A percentile compares a stretch with the other conserved stretches of the same genome.
Conservation (phyloP, 257 asterid species). For the Nicotiana tabacum region DNA sequence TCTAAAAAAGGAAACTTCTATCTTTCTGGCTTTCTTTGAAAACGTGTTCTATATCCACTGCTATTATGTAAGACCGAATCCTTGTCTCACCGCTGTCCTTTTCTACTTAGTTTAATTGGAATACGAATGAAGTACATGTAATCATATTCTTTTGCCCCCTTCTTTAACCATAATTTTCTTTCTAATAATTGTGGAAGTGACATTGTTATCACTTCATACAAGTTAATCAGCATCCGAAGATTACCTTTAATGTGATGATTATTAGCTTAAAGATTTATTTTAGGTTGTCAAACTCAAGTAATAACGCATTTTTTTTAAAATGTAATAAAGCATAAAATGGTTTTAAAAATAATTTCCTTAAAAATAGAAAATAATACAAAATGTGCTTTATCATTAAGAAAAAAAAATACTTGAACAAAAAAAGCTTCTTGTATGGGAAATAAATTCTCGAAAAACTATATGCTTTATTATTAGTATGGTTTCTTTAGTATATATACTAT, state of each 20-base stretch:
- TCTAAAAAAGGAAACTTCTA: conserved; percentile 29
- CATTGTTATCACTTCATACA: neutral
- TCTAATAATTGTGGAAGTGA: neutral
- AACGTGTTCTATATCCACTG: conserved; percentile 4
- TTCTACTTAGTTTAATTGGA: neutral
- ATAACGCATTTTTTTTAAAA: neutral
- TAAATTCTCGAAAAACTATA: neutral
- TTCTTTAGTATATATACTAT: neutral
- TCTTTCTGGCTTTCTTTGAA: conserved; percentile 12
- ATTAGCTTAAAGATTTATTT: neutral
- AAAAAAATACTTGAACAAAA: neutral
- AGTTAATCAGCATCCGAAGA: neutral
- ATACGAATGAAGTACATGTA: neutral
- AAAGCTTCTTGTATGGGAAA: neutral
- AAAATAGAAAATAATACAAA: neutral
- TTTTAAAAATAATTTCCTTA: neutral
- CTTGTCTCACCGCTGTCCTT: conserved; percentile 9
- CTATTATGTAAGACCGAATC: conserved; percentile 2
- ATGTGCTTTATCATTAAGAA: neutral
- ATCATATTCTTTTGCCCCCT: conserved; percentile 20
- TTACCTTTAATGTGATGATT: neutral
- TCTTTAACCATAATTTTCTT: conserved; percentile 8
- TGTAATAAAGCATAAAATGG: neutral
- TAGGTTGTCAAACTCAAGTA: neutral
- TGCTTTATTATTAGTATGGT: neutral